Conservation (phyloP, 257 asterid species). For the Solanum infundibuliforme region DNA sequence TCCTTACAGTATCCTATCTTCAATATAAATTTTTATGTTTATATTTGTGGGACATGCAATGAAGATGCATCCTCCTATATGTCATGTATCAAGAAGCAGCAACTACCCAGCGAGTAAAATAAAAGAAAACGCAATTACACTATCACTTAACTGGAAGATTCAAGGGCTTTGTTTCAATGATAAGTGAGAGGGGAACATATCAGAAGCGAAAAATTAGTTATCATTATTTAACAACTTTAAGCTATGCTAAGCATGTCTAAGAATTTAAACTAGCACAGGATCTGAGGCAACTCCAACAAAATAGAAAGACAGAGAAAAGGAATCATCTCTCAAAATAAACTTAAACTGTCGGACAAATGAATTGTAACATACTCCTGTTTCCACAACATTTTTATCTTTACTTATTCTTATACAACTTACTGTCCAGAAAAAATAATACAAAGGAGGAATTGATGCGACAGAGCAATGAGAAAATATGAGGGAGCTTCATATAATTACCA, state of each 20-base stretch:
- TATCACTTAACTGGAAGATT: neutral
- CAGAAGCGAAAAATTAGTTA: neutral
- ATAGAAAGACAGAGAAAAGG: neutral
- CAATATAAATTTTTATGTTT: too few species aligned
- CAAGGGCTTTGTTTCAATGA: neutral
- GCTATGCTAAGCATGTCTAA: neutral
- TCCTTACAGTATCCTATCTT: too few species aligned
- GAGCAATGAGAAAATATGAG: neutral
- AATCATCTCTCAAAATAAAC: neutral
- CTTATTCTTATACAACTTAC: neutral
- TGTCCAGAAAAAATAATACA: neutral
- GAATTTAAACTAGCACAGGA: neutral
- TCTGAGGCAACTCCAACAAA: neutral
- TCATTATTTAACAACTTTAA: neutral
- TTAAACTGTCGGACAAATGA: neutral
- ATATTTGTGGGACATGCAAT: too few species aligned
- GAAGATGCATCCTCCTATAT: too few species aligned
- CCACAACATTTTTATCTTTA: neutral
- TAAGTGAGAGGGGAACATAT: neutral
- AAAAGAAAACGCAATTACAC: neutral
- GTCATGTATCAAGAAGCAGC: too few species aligned
- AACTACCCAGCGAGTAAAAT: neutral
- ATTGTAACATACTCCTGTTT: neutral
- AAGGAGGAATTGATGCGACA: neutral
- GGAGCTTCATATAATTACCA: slow-evolving; percentile 16